Evolutionary conservation across 345 rosid species (phyloP).

Genomic region (Lagerstroemia speciosa): DNA sequence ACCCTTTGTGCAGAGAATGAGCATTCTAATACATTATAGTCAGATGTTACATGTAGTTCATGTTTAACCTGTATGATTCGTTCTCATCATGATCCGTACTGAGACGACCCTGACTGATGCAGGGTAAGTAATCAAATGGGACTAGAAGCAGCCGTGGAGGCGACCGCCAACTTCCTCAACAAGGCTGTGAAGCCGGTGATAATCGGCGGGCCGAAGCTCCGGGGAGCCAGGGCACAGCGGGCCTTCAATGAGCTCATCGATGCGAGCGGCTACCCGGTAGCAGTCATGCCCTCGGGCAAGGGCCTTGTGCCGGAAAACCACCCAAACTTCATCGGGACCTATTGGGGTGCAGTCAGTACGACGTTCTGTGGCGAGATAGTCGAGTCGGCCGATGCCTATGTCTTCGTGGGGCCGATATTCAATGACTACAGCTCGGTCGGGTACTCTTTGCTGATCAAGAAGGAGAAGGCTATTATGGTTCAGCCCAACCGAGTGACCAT

Average conservation of each 20-base stretch:
- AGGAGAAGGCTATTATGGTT: slow-evolving; percentile 50
- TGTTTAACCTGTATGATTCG: no score
- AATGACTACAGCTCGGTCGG: slow-evolving; percentile 73
- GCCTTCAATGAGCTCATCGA: slow-evolving; percentile 46
- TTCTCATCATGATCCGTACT: neutral
- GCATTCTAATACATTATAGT: no score
- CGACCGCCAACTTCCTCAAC: slow-evolving; percentile 49
- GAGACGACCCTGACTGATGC: slow-evolving; percentile 14
- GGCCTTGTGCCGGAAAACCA: slow-evolving; percentile 55
- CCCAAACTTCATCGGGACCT: slow-evolving; percentile 63
- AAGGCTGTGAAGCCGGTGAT: slow-evolving; percentile 71
- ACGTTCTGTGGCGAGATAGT: slow-evolving; percentile 56
- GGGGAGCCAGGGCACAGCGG: slow-evolving; percentile 46
- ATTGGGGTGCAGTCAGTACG: slow-evolving; percentile 74
- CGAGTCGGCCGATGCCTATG: slow-evolving; percentile 67
- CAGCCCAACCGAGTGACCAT: slow-evolving; percentile 58
- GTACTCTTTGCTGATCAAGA: slow-evolving; percentile 55
- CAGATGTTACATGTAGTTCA: no score
- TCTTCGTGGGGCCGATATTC: slow-evolving; percentile 62
- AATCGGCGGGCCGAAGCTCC: slow-evolving; percentile 54
- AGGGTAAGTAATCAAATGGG: slow-evolving; percentile 58
- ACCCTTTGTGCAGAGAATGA: no score
- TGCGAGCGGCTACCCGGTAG: slow-evolving; percentile 44
- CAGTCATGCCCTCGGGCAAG: slow-evolving; percentile 66
- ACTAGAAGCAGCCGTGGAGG: slow-evolving; percentile 66